These are phyloP conservation scores for Arthrinium puccinioides DNA, from an alignment of 2,329 filamentous ascomycete species.

Conservation along the genomic window DNA sequence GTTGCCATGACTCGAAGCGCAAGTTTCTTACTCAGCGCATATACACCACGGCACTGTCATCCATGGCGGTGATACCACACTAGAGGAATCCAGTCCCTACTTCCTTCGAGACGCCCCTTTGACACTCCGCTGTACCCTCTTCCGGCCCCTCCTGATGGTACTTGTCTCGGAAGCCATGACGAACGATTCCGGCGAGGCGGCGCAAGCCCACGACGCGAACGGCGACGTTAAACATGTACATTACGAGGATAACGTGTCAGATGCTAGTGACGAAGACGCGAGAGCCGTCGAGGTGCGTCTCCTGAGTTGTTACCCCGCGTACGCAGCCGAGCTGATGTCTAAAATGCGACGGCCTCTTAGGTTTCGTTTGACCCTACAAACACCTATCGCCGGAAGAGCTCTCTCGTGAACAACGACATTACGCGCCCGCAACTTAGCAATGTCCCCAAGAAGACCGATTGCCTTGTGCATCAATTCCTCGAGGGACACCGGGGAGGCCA, in stretches of 20 bases:
- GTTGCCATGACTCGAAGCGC: too few relatives aligned
- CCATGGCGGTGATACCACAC: too few relatives aligned
- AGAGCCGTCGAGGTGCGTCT: constrained; percentile 42
- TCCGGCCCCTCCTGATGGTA: too few relatives aligned
- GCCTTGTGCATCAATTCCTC: constrained; percentile 59
- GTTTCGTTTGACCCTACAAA: constrained; percentile 57
- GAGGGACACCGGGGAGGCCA: constrained; percentile 41
- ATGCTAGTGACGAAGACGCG: constrained; percentile 44
- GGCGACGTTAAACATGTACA: too few relatives aligned
- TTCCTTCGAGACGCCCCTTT: too few relatives aligned
- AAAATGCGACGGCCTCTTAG: constrained; percentile 30
- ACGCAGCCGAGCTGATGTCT: not conserved
- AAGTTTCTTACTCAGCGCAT: too few relatives aligned
- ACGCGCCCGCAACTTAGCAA: constrained; percentile 26
- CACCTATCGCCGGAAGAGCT: constrained; percentile 59
- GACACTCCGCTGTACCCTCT: too few relatives aligned
- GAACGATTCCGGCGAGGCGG: too few relatives aligned
- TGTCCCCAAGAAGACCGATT: constrained; percentile 41
- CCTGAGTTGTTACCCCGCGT: not conserved
- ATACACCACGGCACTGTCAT: too few relatives aligned
- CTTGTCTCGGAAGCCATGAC: not conserved
- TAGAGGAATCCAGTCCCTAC: too few relatives aligned
- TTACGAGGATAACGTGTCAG: constrained; percentile 32
- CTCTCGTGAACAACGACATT: constrained; percentile 47
- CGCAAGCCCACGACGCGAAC: not conserved